phyloP scores from a whole-genome alignment of 2,329 filamentous ascomycete genomes.

The Penicillium sp. region DNA sequence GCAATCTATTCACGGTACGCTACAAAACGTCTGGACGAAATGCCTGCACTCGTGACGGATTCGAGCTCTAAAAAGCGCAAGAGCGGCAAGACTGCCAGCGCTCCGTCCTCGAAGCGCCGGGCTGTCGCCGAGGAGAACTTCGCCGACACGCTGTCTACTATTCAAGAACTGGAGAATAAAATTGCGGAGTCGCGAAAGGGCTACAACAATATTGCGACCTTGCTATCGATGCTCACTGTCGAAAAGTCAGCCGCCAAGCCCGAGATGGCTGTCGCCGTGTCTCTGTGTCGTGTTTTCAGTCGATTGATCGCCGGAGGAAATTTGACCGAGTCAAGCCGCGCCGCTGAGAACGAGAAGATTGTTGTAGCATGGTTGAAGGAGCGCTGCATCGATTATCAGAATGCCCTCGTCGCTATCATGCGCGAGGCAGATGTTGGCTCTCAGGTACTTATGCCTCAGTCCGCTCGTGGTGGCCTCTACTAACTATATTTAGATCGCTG shows the following conservation, averaged over 20 bases:
- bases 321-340: constrained; percentile 61
- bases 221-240: constrained; percentile 60
- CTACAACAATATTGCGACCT: constrained; percentile 80
- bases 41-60: constrained; percentile 28
- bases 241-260: constrained; percentile 52
- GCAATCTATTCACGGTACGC: constrained; percentile 5
- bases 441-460: constrained; percentile 32
- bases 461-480: background rate
- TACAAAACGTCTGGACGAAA: constrained; percentile 21
- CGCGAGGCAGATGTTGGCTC: constrained; percentile 57
- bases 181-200: constrained; percentile 83
- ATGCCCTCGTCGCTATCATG: constrained; percentile 59
- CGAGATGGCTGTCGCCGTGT: constrained; percentile 67
- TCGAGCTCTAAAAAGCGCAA: constrained; percentile 42
- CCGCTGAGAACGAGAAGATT: constrained; percentile 68
- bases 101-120: constrained; percentile 43
- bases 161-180: constrained; percentile 71
- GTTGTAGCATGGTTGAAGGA: constrained; percentile 76
- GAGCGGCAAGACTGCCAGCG: constrained; percentile 32
- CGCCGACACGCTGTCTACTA: constrained; percentile 59
- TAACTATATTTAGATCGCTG: constrained; percentile 53
- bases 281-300: constrained; percentile 81
- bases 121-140: constrained; percentile 47
- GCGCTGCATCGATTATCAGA: constrained; percentile 67
- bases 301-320: constrained; percentile 71